phyloP scores from a whole-genome alignment of 495 filamentous ascomycete species.

The Daldinia vernicosa region DNA sequence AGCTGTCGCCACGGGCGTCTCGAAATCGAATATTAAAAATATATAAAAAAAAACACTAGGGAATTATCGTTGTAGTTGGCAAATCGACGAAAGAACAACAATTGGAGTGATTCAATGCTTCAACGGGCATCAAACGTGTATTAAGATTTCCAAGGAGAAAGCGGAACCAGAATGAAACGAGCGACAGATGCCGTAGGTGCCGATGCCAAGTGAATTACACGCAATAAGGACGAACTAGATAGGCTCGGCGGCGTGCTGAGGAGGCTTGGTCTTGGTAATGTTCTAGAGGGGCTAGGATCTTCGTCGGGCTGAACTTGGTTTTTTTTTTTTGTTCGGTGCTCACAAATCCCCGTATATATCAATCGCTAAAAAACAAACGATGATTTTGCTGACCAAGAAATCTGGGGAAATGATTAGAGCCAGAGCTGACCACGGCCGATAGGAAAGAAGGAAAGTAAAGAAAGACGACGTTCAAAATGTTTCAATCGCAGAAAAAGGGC shows the following conservation, averaged over 20 bases:
- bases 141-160: conserved; percentile 27
- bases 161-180: conserved; percentile 32
- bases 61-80: conserved; percentile 19
- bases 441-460: conserved; percentile 1
- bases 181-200: conserved; percentile 17
- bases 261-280: conserved; percentile 32
- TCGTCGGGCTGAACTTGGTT: conserved; percentile 16
- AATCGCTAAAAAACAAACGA: conserved; percentile 11
- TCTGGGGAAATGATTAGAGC: conserved; percentile 1
- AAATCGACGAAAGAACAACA: conserved; percentile 3
- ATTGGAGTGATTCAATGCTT: conserved; percentile 8
- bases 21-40: conserved; percentile 9
- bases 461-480: conserved; percentile 17
- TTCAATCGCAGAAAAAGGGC: conserved; percentile 17
- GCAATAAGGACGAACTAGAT: conserved; percentile 6
- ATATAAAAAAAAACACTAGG: conserved; percentile 6
- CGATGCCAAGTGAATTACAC: conserved; percentile 18
- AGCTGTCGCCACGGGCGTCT: conserved; percentile 20
- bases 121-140: conserved; percentile 2
- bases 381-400: conserved; percentile 20
- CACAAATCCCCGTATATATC: background rate
- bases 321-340: background rate
- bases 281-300: conserved; percentile 19
- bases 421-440: conserved; percentile 6
- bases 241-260: conserved; percentile 16